Base-by-base conservation (phyloP, 1,284 basidiomycete genomes). In the Irpex sp. region DNA sequence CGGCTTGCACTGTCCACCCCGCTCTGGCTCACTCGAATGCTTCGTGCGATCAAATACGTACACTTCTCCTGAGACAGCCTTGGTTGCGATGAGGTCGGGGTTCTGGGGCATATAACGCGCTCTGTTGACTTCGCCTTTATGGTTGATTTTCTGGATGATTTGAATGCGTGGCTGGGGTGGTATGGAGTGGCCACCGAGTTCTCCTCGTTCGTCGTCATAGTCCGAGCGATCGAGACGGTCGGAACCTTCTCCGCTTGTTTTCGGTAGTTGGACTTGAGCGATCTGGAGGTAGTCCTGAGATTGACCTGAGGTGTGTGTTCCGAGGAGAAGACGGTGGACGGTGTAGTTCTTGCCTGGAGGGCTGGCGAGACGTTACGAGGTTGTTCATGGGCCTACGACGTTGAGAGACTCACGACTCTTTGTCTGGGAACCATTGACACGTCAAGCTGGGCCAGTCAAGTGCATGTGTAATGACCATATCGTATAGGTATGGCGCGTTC, bases 71-170 rank as follows among this genome's bases (percentile, higher is more conserved):
- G 85, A 87, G 6, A 97, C 87, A 8, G 95, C 83, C 72, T 98
- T 97, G 7, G 97, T 99, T 1, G 97, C 97, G 67, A 99, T 94
- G 68, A 99, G 77, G 77, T 99, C 94, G 5, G 94, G 93, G 73
- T 99, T 99, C 78, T 98, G 97, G 13, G 97, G 97, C 94, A 98
- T 98, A 77, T 99, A 99, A 55, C 97, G 85, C 62, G 97, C 97
- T 47, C 96, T 82, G 77, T 99, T 99, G 71, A 99, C 94, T 76
- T 99, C 97, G 58, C 96, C 96, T 7, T 87, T 86, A 76, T 99
- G 97, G 75, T 96, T 96, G 80, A 99, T 99, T 66, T 88, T 91
- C 75, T 99, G 97, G 38, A 91, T 92, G 73, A 98, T 87, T 72
- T 93, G 90, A 66, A 99, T 88, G 31, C 94, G 87, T 0, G 96